Base-by-base conservation (phyloP, 2,329 filamentous ascomycete genomes). In the Ceratocystis ficicola region DNA sequence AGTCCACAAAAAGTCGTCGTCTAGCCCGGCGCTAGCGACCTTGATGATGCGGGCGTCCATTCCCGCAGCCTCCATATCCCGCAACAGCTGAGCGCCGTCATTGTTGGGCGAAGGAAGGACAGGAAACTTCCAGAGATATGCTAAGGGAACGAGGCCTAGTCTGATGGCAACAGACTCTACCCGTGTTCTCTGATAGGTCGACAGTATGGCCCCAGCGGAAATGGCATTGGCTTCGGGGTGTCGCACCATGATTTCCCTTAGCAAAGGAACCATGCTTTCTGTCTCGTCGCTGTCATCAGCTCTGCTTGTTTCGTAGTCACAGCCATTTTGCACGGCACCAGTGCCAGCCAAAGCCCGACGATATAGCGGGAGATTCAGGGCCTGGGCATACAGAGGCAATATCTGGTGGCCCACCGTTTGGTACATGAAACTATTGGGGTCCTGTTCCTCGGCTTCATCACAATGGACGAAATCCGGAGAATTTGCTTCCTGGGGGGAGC, bases 371-470 rank as follows among this genome's bases (percentile, higher is more conserved):
- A 97, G 80, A 0, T 81, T 85, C 1, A 96, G 85, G 44, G 90
- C 91, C 61, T 83, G 75, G 68, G 86, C 86, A 73, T 96, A 97
- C 17, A 96, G 81, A 1, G 92, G 90, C 66, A 97, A 87, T 20
- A 96, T 79, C 67, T 85, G 82, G 75, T 97, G 90, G 12, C 94
- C 94, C 68, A 96, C 89, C 2, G 94, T 99, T 79, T 99, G 94
- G 79, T 97, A 99, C 94, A 99, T 99, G 85, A 94, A 97, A 77
- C 92, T 96, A 76, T 99, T 90, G 71, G 95, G 81, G 74, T 97
- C 77, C 61, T 72, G 74, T 60, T 78, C 73, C 57, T 68, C 68
- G 8, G 64, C 68, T 20, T 48, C 66, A 20, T 68, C 65, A 44
- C 66, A 44, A 5, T 65, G 32, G 17, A 67, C 59, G 10, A n/a